Evolutionary conservation across 2,329 filamentous ascomycete genomes (phyloP), one percentile per base, ranked within the genome.

Genomic region (Pyrenophora tritici-repentis): DNA sequence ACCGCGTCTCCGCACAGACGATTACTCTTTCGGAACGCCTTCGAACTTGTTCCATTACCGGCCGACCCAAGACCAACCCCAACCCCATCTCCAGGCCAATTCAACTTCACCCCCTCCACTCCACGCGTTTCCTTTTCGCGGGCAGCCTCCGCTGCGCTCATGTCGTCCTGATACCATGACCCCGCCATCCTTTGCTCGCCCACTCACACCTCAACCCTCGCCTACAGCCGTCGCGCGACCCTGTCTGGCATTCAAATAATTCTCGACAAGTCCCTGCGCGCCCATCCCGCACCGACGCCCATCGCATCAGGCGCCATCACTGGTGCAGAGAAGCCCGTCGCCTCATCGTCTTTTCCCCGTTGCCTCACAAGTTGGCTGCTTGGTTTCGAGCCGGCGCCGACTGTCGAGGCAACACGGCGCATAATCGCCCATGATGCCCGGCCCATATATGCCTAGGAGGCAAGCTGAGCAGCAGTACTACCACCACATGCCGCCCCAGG

Each of bases 381-480:
- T 54, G 67, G 65, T 73, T 67, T 59, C 59, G 52, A 62, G 59
- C 71, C 71, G 55, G 70, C 70, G 70, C 62, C 66, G 62, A 65
- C 71, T 70, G 70, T 73, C 59, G 70, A 68, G 71, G 71, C 72
- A 71, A 68, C 70, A 66, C 51, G 60, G 57, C 58, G 50, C 53
- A 81, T 83, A 77, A 83, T 83, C 84, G 26, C 85, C 84, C 83
- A 89, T 82, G 86, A 90, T 90, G 87, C 73, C 73, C 84, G 87
- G 87, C 82, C 85, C 86, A 50, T 71, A 76, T 48, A 63, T 73
- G 37, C 73, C 71, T 53, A 69, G 76, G 50, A 71, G 76, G 60
- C 75, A 76, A 58, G 64, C 63, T 45, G 73, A 76, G 56, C 70
- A 68, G 49, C 65, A 70, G 34, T 68, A 75, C 56, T 55, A 66